These are phyloP conservation scores for Pleodorina starrii DNA, from an alignment of 139 green algal genomes.

Conservation along the genomic window DNA sequence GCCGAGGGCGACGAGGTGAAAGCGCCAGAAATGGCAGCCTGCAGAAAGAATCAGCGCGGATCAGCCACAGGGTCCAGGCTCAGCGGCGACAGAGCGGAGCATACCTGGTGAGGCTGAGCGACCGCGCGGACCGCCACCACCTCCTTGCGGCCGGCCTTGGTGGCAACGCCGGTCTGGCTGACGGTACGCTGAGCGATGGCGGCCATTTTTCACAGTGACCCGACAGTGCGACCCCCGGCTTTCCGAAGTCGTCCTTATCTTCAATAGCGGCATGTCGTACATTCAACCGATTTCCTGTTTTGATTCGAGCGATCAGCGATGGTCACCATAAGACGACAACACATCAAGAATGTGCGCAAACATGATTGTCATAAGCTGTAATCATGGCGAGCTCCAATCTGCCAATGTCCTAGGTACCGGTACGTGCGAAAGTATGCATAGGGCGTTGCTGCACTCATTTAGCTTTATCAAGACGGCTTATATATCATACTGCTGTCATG, in stretches of 20 bases:
- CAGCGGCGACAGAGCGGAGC: not conserved
- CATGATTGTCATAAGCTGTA: too few relatives aligned
- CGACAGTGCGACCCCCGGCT: not conserved
- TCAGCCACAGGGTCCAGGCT: not conserved
- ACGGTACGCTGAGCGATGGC: slow-evolving; percentile 16
- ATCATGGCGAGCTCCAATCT: too few relatives aligned
- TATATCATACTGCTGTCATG: too few relatives aligned
- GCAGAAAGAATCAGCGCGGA: not conserved
- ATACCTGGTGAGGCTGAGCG: slow-evolving; percentile 24
- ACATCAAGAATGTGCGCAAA: too few relatives aligned
- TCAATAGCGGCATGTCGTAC: slow-evolving; percentile 8
- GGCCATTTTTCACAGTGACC: slow-evolving; percentile 36
- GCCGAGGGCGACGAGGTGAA: not conserved
- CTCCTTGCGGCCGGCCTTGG: slow-evolving; percentile 40
- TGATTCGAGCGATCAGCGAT: too few relatives aligned
- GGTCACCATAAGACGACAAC: too few relatives aligned
- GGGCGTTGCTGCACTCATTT: too few relatives aligned
- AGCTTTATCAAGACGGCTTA: too few relatives aligned
- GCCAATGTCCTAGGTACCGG: too few relatives aligned
- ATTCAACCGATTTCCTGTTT: too few relatives aligned
- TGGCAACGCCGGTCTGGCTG: slow-evolving; percentile 23
- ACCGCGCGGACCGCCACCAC: slow-evolving; percentile 38
- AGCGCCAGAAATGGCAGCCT: not conserved
- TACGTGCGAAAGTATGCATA: too few relatives aligned
- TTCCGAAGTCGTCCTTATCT: slow-evolving; percentile 9